Conservation (phyloP, 2,329 filamentous ascomycete species). For the Pseudogymnoascus sp. region DNA sequence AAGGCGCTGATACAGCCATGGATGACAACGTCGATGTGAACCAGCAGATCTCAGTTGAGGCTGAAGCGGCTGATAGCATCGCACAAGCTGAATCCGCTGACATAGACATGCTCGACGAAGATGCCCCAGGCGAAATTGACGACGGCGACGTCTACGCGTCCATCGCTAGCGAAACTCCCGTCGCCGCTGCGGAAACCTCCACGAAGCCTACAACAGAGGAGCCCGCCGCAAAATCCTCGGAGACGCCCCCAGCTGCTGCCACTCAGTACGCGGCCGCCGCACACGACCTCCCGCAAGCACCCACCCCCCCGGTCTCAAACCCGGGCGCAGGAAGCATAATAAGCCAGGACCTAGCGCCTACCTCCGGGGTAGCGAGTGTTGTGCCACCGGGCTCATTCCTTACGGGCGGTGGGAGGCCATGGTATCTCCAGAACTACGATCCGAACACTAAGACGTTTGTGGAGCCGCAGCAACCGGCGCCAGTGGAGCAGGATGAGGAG, state of each 20-base stretch:
- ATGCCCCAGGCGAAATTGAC: slow-evolving; percentile 12
- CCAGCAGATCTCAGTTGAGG: slow-evolving; percentile 22
- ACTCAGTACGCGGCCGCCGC: slow-evolving; percentile 30
- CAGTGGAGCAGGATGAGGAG: not conserved
- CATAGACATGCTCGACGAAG: slow-evolving; percentile 24
- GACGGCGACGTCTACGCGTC: slow-evolving; percentile 16
- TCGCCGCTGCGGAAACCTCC: not conserved
- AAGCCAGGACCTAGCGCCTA: slow-evolving; percentile 16
- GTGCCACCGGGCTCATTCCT: slow-evolving; percentile 38
- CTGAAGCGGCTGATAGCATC: slow-evolving; percentile 40
- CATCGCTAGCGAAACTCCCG: not conserved
- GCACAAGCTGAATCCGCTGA: slow-evolving; percentile 17
- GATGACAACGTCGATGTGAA: slow-evolving; percentile 24
- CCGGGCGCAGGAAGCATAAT: slow-evolving; percentile 26
- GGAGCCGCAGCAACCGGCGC: not conserved
- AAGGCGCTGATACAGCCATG: slow-evolving; percentile 20
- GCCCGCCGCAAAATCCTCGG: slow-evolving; percentile 22
- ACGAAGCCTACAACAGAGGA: slow-evolving; percentile 21
- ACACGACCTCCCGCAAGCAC: slow-evolving; percentile 33
- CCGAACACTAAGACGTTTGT: slow-evolving; percentile 31
- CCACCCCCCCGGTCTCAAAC: slow-evolving; percentile 60
- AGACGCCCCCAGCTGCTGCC: slow-evolving; percentile 42
- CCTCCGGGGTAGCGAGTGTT: not conserved
- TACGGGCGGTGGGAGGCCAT: slow-evolving; percentile 70
- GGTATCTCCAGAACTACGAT: slow-evolving; percentile 79